phyloP scores from a whole-genome alignment of 129 eudicot species.

The Chrysanthemum lavandulifolium region DNA sequence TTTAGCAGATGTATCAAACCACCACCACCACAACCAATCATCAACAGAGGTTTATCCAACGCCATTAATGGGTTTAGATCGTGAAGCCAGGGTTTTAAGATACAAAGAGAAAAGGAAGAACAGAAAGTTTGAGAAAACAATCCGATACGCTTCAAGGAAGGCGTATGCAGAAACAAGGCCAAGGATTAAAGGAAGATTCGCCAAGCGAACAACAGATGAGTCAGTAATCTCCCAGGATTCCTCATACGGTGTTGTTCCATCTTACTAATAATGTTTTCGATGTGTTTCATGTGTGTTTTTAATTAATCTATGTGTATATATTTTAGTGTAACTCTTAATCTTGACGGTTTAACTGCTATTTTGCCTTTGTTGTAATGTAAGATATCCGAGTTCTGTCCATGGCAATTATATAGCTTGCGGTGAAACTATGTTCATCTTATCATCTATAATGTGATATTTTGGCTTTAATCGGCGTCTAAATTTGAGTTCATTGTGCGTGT shows the following conservation, averaged over 20 bases:
- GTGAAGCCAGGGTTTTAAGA: no score
- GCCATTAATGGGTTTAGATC: no score
- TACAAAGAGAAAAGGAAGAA: no score
- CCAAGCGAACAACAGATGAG: constrained; percentile 67
- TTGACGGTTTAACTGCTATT: constrained; percentile 3
- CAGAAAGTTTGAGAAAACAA: no score
- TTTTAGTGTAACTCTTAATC: constrained; percentile 22
- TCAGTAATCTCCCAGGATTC: constrained; percentile 38
- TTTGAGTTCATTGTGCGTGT: no score
- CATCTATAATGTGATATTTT: no score
- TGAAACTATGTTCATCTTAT: no score
- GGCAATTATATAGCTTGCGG: neutral
- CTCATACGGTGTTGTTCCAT: constrained; percentile 77
- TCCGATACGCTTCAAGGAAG: no score
- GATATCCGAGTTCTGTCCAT: neutral
- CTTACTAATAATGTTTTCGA: constrained; percentile 33
- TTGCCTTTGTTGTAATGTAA: neutral
- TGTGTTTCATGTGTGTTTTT: constrained; percentile 16
- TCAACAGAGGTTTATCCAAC: neutral
- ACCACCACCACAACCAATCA: constrained; percentile 7
- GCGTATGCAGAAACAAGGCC: no score
- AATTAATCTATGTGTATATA: constrained; percentile 10
- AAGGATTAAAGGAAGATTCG: constrained; percentile 30
- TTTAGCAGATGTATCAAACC: constrained; percentile 52
- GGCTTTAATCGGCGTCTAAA: no score